These are phyloP conservation scores for Metschnikowia bowlesiae DNA, from an alignment of 805 yeast genomes.

Conservation along the genomic window DNA sequence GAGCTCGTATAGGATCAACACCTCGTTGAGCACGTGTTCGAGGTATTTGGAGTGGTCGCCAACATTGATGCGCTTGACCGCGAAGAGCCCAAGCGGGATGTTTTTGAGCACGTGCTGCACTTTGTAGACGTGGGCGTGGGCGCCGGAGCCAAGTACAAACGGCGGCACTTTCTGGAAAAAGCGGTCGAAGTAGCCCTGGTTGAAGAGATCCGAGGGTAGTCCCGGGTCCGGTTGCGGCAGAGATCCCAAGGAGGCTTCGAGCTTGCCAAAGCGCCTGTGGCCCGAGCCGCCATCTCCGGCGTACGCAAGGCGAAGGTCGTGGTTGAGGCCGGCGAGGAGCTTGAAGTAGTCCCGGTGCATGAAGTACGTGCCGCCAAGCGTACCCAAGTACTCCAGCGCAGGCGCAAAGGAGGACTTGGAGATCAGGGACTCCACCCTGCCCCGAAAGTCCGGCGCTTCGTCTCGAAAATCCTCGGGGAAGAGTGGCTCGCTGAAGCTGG, in stretches of 20 bases:
- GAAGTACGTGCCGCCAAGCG: slow-evolving; percentile 15
- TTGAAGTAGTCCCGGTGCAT: slow-evolving; percentile 37
- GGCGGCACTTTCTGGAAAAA: slow-evolving; percentile 60
- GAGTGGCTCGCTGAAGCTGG: not conserved
- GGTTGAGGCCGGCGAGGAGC: slow-evolving; percentile 26
- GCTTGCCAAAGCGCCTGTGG: not conserved
- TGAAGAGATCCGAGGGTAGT: slow-evolving; percentile 57
- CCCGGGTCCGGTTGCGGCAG: not conserved
- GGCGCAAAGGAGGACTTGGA: not conserved
- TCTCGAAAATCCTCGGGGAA: not conserved
- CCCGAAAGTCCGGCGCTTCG: not conserved
- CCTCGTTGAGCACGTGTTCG: slow-evolving; percentile 70
- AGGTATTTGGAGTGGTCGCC: slow-evolving; percentile 73
- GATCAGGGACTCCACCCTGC: not conserved
- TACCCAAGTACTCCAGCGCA: slow-evolving; percentile 1
- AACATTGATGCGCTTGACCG: slow-evolving; percentile 78
- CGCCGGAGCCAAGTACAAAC: slow-evolving; percentile 67
- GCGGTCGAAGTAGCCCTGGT: slow-evolving; percentile 75
- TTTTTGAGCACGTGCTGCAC: slow-evolving; percentile 79
- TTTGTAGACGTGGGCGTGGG: slow-evolving; percentile 78
- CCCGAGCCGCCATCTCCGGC: not conserved
- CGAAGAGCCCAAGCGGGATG: slow-evolving; percentile 70
- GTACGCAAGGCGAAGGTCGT: not conserved
- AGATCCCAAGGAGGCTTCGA: not conserved
- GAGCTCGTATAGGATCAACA: slow-evolving; percentile 58